A percentile compares a stretch with the other conserved stretches of the same genome.
These are phyloP conservation scores for Babjeviella inositovora DNA, from an alignment of 805 yeast genomes.

Conservation along the genomic window DNA sequence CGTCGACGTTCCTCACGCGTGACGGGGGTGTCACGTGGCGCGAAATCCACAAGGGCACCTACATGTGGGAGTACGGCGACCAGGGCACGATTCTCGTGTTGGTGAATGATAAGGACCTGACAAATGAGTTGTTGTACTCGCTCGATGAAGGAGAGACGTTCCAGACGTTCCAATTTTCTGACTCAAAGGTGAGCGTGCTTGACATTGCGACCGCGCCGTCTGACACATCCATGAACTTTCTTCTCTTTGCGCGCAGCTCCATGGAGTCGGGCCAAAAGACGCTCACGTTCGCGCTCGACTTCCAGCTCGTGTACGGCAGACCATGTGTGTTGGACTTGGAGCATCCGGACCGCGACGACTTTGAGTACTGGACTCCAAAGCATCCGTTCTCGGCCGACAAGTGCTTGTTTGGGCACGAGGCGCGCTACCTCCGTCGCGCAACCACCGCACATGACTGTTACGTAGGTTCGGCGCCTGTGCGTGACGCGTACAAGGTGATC, in stretches of 20 bases:
- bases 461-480: slow-evolving; percentile 48
- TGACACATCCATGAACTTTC: slow-evolving; percentile 72
- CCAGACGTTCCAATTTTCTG: slow-evolving; percentile 48
- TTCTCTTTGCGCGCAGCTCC: slow-evolving; percentile 39
- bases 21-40: slow-evolving; percentile 90
- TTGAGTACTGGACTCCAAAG: slow-evolving; percentile 45
- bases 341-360: slow-evolving; percentile 33
- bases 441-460: slow-evolving; percentile 50
- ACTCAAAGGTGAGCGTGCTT: slow-evolving; percentile 32
- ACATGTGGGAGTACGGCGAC: slow-evolving; percentile 95
- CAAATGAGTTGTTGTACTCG: slow-evolving; percentile 49
- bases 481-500: slow-evolving; percentile 34
- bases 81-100: slow-evolving; percentile 77
- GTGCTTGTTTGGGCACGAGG: slow-evolving; percentile 62
- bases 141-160: slow-evolving; percentile 71
- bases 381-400: slow-evolving; percentile 31
- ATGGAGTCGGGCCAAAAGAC: slow-evolving; percentile 19
- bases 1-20: slow-evolving; percentile 61
- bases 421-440: slow-evolving; percentile 43
- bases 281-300: slow-evolving; percentile 40
- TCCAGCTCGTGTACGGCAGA: slow-evolving; percentile 28
- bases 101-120: slow-evolving; percentile 39
- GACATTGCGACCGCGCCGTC: slow-evolving; percentile 86
- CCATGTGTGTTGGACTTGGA: slow-evolving; percentile 37
- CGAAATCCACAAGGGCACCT: slow-evolving; percentile 56